Conservation (phyloP, 768 basidiomycete species). For the Scleroderma bovista region DNA sequence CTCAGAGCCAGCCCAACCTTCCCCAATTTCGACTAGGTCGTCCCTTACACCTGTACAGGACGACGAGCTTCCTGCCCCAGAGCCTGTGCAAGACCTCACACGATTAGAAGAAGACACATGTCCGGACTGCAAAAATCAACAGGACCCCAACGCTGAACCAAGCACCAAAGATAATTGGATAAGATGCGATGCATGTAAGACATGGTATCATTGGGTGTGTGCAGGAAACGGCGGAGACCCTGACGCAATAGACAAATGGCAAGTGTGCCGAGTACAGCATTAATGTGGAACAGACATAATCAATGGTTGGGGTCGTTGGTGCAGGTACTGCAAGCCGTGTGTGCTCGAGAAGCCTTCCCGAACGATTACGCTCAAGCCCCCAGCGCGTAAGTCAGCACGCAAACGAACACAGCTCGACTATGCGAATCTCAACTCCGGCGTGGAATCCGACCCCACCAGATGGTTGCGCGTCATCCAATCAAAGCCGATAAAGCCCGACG, state of each 20-base stretch:
- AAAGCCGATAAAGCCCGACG: conserved; percentile 55
- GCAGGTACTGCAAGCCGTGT: conserved; percentile 70
- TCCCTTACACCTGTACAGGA: conserved; percentile 19
- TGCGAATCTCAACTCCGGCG: conserved; percentile 63
- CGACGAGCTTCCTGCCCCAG: conserved; percentile 5
- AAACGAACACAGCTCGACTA: conserved; percentile 75
- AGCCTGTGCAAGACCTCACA: conserved; percentile 14
- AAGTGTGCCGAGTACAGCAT: conserved; percentile 20
- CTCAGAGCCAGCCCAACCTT: conserved; percentile 26
- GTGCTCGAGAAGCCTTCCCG: conserved; percentile 53
- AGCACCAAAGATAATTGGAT: conserved; percentile 75
- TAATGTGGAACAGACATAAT: conserved; percentile 9
- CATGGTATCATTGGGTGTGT: conserved; percentile 83
- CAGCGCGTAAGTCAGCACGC: conserved; percentile 75
- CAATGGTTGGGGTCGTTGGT: conserved; percentile 6
- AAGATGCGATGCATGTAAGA: conserved; percentile 73
- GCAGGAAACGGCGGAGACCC: conserved; percentile 62
- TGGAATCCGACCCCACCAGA: conserved; percentile 52
- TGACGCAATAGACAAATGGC: conserved; percentile 76
- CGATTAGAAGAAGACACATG: conserved; percentile 33
- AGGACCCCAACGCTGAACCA: conserved; percentile 26
- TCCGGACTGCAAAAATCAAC: conserved; percentile 45
- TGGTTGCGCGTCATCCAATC: conserved; percentile 68
- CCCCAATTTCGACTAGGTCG: conserved; percentile 26
- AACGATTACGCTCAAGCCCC: conserved; percentile 67